Base-by-base conservation (phyloP, 352 stramenopile genomes). In the Globisporangium echinulatum region DNA sequence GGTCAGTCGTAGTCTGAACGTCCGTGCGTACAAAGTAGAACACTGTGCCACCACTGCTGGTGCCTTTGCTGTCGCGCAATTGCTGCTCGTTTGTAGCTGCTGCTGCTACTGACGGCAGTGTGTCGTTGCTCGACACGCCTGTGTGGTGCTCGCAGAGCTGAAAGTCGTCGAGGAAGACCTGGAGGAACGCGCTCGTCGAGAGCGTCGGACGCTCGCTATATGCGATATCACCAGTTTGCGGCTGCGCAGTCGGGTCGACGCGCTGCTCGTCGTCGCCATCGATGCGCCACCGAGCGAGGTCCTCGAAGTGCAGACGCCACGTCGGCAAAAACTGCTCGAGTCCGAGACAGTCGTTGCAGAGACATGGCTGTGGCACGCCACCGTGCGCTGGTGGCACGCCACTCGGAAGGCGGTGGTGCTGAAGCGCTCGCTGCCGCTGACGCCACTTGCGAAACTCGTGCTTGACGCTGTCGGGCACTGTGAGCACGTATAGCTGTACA, bases 271-370 rank as follows among this genome's bases (percentile, higher is more conserved):
- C 47, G 1, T 58, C 44, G 10, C 39, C 7, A 6, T 63, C 61
- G 39, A 44, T 55, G 37, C 44, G 61, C 79, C 76, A 85, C 17
- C 69, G 70, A 15, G 58, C 67, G 14, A 88, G 68, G 58, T 87
- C 76, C 9, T 70, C 61, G 19, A 80, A 85, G 66, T 87, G 79
- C 14, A 79, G 63, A 17, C 70, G 64, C 79, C 76, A 88, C 8
- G 76, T 82, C 7, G 74, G 56, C 0, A 84, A 53, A 42, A 84
- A 66, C 51, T 88, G 74, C 14, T 74, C 62, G 0, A 61, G 49
- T 7, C 79, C 74, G 10, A 85, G 62, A 48, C 79, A 88, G 39
- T 68, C 58, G n/a, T 88, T 68, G 47, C 79, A 84, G 39, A 76
- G 72, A 42, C 76, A 87, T 7, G 76, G 59, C 43, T 66, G 71